Percentiles rank a stretch among this genome's conserved stretches.
These are phyloP conservation scores for Rhynchospora pubera DNA, from an alignment of 176 grass and related monocot species.

Conservation along the genomic window DNA sequence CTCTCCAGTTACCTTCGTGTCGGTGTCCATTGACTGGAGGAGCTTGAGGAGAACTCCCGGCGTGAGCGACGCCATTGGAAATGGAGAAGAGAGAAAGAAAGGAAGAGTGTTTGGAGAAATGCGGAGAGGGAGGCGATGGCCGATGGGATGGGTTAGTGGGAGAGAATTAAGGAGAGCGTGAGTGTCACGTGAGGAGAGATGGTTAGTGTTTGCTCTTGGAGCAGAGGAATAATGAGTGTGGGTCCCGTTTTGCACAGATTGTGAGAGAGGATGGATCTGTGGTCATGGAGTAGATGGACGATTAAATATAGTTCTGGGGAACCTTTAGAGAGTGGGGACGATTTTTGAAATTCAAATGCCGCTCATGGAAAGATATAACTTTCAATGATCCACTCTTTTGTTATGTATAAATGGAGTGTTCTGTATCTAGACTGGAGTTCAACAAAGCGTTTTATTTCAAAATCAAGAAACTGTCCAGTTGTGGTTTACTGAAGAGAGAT, in stretches of 20 bases:
- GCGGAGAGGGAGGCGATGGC: background rate
- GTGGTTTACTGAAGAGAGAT: background rate
- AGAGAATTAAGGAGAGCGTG: background rate
- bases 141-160: background rate
- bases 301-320: background rate
- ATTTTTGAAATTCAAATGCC: conserved; percentile 25
- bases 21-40: conserved; percentile 71
- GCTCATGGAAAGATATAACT: background rate
- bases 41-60: conserved; percentile 66
- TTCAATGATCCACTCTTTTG: background rate
- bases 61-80: conserved; percentile 59
- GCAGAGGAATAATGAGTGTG: background rate
- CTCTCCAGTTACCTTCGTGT: conserved; percentile 47
- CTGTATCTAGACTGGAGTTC: background rate
- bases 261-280: background rate
- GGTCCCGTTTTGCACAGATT: background rate
- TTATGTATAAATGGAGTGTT: background rate
- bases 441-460: background rate
- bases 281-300: background rate
- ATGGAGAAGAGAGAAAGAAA: background rate
- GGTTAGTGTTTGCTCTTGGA: background rate
- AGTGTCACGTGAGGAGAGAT: background rate
- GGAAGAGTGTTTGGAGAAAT: background rate
- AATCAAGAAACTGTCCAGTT: background rate
- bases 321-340: conserved; percentile 1